Base-by-base conservation (phyloP, 169 alveolate genomes). In the Plasmodium cynomolgi region DNA sequence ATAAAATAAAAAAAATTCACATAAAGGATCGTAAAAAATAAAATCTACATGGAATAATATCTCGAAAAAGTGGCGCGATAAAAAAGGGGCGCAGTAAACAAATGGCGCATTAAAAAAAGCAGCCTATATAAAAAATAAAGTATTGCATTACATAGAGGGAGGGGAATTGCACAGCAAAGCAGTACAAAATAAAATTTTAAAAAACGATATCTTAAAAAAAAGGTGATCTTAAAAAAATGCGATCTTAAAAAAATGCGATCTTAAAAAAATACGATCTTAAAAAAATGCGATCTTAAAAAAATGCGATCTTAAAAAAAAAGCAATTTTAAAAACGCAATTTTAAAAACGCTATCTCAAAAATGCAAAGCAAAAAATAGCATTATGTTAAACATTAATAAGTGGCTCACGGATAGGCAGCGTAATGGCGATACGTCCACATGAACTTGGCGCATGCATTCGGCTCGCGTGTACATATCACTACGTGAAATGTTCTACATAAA, bases 401-500 rank as follows among this genome's bases (percentile, higher is more conserved):
- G 77, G 77, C 37, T 68, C 37, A 68, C 37, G 77, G 31, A 29
- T 68, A 33, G n/a, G 77, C 1, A 68, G n/a, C 31, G 77, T 26
- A 26, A 68, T 23, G 17, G 37, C 4, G 37, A 68, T 68, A 29
- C 1, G 31, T 68, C 77, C 41, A 29, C 37, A 68, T 29, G 77
- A 68, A 29, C 37, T 68, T 68, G 41, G 77, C 31, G 4, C 77
- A 33, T 8, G 20, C 39, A 68, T 29, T 26, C 77, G 6, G 11
- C n/a, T 68, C 77, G 37, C 37, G n/a, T 29, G 17, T 26, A 23
- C n/a, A 68, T 68, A 68, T 68, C 41, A 68, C 37, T 23, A 23
- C 77, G 31, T 68, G 37, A 26, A 68, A 68, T 68, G 77, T 68
- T 68, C 77, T 68, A 68, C 77, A 68, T 68, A 68, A 68, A 9